Percentiles rank a stretch among this genome's conserved stretches.
Evolutionary conservation across 1,284 basidiomycete genomes (phyloP).

Genomic region (Naganishia liquefaciens): DNA sequence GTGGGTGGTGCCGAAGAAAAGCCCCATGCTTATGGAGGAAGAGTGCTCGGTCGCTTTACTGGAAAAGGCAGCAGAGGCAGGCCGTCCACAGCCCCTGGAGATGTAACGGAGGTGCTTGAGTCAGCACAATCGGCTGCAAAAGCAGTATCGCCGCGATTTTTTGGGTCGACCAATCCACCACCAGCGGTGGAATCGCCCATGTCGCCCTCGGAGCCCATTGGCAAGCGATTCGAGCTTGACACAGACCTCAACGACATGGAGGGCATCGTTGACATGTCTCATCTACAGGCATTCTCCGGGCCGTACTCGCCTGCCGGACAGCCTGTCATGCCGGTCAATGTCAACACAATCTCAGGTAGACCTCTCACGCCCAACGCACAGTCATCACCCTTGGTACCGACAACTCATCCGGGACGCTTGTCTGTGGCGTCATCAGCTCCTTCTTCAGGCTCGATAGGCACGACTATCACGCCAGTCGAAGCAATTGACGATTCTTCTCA

Average conservation of each 20-base stretch:
- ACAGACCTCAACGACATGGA: conserved; percentile 78
- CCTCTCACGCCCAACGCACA: background rate
- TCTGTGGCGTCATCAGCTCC: conserved; percentile 15
- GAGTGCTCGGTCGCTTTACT: conserved; percentile 17
- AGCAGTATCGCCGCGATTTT: background rate
- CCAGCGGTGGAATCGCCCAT: background rate
- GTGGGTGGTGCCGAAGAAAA: conserved; percentile 12
- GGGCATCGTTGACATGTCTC: conserved; percentile 69
- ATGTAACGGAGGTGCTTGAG: conserved; percentile 2
- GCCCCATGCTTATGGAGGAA: conserved; percentile 15
- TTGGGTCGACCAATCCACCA: background rate
- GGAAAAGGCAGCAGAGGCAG: conserved; percentile 25
- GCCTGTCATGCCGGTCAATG: background rate
- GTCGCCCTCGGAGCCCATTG: conserved; percentile 11
- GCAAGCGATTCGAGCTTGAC: conserved; percentile 63
- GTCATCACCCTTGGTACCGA: conserved; percentile 12
- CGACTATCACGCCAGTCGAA: conserved; percentile 6
- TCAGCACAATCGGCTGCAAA: background rate
- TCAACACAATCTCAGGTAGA: background rate
- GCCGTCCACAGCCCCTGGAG: conserved; percentile 19
- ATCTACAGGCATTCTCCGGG: conserved; percentile 12
- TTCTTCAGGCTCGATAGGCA: background rate
- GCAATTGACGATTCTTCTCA: conserved; percentile 5
- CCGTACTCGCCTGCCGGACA: conserved; percentile 4
- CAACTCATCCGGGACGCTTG: conserved; percentile 1